Evolutionary conservation across 768 basidiomycete genomes (phyloP).

Genomic region (Solioccasus polychromus): DNA sequence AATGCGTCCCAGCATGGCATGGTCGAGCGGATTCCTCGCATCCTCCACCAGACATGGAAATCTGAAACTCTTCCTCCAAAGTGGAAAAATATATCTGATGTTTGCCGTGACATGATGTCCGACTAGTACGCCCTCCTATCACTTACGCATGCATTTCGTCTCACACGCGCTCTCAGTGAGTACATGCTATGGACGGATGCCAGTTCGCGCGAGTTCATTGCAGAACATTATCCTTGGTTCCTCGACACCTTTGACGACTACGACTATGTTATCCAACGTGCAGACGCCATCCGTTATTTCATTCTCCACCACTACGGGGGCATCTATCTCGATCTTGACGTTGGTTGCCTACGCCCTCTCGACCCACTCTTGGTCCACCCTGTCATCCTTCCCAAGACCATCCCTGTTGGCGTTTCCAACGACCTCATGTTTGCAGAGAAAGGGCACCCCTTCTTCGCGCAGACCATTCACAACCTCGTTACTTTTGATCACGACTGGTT

Average conservation of each 20-base stretch:
- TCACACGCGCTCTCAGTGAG: slow-evolving; percentile 51
- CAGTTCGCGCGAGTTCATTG: slow-evolving; percentile 85
- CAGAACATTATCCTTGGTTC: slow-evolving; percentile 86
- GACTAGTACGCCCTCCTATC: slow-evolving; percentile 75
- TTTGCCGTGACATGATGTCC: slow-evolving; percentile 87
- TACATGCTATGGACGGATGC: slow-evolving; percentile 99
- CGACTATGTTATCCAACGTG: slow-evolving; percentile 88
- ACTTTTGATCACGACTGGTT: slow-evolving; percentile 93
- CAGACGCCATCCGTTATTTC: slow-evolving; percentile 98
- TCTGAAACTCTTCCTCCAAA: slow-evolving; percentile 75
- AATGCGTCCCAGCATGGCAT: slow-evolving; percentile 60
- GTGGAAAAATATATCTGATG: slow-evolving; percentile 80
- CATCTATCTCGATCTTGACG: slow-evolving; percentile 93
- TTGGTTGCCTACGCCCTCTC: slow-evolving; percentile 84
- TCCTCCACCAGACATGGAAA: slow-evolving; percentile 99
- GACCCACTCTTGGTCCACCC: slow-evolving; percentile 85
- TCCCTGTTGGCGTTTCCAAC: slow-evolving; percentile 96
- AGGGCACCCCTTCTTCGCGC: slow-evolving; percentile 83
- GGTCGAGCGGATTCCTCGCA: slow-evolving; percentile 80
- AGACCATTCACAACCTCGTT: slow-evolving; percentile 88
- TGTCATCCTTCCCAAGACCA: slow-evolving; percentile 91
- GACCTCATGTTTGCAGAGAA: slow-evolving; percentile 93
- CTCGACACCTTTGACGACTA: slow-evolving; percentile 92
- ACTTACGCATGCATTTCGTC: slow-evolving; percentile 9
- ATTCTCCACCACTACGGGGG: slow-evolving; percentile 95